Evolutionary conservation across 164 flowering plant species (phyloP).

Genomic region (Santalum album): DNA sequence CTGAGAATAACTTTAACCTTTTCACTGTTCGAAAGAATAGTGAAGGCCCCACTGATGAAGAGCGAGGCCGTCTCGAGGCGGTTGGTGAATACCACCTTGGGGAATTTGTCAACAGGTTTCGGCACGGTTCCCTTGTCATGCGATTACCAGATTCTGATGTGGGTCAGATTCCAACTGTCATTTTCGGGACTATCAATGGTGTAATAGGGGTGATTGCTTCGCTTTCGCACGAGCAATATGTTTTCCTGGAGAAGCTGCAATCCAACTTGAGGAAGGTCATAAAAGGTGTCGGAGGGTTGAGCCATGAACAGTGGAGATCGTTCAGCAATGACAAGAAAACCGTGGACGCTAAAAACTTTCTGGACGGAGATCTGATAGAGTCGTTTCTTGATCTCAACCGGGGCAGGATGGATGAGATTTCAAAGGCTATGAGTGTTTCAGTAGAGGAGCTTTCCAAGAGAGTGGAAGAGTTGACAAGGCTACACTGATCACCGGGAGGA

Average conservation of each 20-base stretch:
- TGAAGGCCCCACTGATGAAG: conserved; percentile 97
- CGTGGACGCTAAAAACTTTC: conserved; percentile 65
- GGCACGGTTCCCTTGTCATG: conserved; percentile 96
- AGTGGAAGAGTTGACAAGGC: conserved; percentile 86
- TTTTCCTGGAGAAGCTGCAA: conserved; percentile 79
- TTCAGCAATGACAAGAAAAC: conserved; percentile 85
- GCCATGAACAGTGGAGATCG: conserved; percentile 96
- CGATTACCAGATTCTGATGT: conserved; percentile 89
- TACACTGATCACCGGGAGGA: no score
- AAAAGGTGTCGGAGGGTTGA: conserved; percentile 93
- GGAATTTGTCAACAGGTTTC: conserved; percentile 77
- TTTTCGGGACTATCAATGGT: conserved; percentile 85
- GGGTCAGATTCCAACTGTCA: conserved; percentile 84
- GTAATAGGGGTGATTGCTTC: conserved; percentile 90
- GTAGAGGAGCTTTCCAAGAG: conserved; percentile 94
- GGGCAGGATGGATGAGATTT: conserved; percentile 74
- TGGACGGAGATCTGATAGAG: conserved; percentile 92
- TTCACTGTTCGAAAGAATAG: conserved; percentile 87
- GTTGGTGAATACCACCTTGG: conserved; percentile 94
- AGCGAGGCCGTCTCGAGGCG: conserved; percentile 80
- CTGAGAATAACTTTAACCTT: conserved; percentile 80
- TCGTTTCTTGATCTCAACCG: conserved; percentile 85
- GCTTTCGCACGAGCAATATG: conserved; percentile 72
- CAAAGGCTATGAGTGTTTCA: conserved; percentile 52
- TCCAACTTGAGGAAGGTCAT: conserved; percentile 72